Evolutionary conservation across 257 asterid genomes (phyloP), one percentile per base, ranked within the genome.

Genomic region (Ehretia macrophylla): DNA sequence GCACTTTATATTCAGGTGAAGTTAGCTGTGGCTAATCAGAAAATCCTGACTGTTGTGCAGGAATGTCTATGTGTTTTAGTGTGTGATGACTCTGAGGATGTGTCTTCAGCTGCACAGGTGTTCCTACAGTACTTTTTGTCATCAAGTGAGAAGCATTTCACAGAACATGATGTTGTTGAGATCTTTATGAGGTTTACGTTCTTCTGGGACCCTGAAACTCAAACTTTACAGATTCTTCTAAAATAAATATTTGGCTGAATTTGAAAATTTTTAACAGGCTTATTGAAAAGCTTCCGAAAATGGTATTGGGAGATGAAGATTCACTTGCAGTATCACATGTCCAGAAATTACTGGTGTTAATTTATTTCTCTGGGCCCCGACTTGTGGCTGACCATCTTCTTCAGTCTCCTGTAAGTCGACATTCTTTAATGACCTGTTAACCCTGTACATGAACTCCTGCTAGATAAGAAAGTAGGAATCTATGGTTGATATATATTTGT

Each of bases 231-330:
- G 59, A 52, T 57, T 63, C 21, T 54, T 55, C 35, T 38, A 59
- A 50, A 58, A 59, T 38, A 50, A 27, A 11, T 16, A 13, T 16
- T 49, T 17, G 14, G 27, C 35, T 8, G n/a, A 45, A 39, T 47
- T 39, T 19, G 8, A 53, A 50, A 14, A 42, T 65, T 44, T 63
- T 60, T 27, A 71, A 21, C 87, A 92, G 99, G 85, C 82, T 92
- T 70, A 72, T 89, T 72, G 94, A 89, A 75, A 89, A 86, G 79
- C 95, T 93, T 67, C 96, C 99, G 21, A 86, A 80, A 70, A 82
- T 79, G 61, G 79, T 93, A 54, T 74, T 89, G 72, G 86, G 91
- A 68, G 79, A 79, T 66, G 94, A 93, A 65, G 97, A 86, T 69
- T 65, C 86, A 58, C 66, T 72, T 71, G 87, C 88, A 9, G 55